Percentiles rank a stretch among this genome's conserved stretches.
These are phyloP conservation scores for Neurospora pannonica DNA, from an alignment of 495 filamentous ascomycete species.

Conservation along the genomic window DNA sequence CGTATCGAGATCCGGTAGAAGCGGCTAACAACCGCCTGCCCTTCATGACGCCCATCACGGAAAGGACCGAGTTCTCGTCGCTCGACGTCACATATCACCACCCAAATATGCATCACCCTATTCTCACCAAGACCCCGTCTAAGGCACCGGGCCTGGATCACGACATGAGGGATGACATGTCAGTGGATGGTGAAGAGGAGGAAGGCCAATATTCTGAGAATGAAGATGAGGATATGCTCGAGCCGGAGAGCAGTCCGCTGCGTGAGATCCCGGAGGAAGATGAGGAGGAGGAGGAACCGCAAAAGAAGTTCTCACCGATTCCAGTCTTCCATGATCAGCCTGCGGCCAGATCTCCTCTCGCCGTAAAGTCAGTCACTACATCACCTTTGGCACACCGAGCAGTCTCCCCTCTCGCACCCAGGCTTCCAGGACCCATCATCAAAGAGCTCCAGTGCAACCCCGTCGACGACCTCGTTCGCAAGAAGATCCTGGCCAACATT, in stretches of 20 bases:
- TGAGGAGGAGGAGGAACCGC: conserved; percentile 19
- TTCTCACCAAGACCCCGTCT: conserved; percentile 60
- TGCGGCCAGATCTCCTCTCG: conserved; percentile 5
- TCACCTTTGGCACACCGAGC: neutral
- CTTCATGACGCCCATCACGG: conserved; percentile 97
- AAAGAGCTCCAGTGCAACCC: conserved; percentile 82
- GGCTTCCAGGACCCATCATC: conserved; percentile 52
- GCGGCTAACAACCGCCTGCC: conserved; percentile 79
- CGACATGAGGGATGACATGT: conserved; percentile 9
- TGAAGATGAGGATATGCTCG: conserved; percentile 35
- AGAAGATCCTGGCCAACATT: conserved; percentile 61
- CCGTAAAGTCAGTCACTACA: neutral
- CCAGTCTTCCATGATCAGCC: conserved; percentile 4
- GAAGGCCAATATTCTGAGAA: conserved; percentile 9
- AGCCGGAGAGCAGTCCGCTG: conserved; percentile 61
- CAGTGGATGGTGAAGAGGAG: conserved; percentile 22
- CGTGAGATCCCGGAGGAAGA: conserved; percentile 46
- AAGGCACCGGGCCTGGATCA: conserved; percentile 18
- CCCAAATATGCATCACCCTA: conserved; percentile 35
- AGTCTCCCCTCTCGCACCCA: conserved; percentile 4
- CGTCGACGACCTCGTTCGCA: conserved; percentile 61
- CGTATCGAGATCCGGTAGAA: conserved; percentile 66
- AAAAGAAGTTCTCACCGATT: conserved; percentile 26
- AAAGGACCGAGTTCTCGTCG: conserved; percentile 76
- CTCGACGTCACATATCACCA: conserved; percentile 52